Percentiles rank a stretch among this genome's conserved stretches.
These are phyloP conservation scores for Verticillium tricorpus DNA, from an alignment of 2,329 filamentous ascomycete species.

Conservation along the genomic window DNA sequence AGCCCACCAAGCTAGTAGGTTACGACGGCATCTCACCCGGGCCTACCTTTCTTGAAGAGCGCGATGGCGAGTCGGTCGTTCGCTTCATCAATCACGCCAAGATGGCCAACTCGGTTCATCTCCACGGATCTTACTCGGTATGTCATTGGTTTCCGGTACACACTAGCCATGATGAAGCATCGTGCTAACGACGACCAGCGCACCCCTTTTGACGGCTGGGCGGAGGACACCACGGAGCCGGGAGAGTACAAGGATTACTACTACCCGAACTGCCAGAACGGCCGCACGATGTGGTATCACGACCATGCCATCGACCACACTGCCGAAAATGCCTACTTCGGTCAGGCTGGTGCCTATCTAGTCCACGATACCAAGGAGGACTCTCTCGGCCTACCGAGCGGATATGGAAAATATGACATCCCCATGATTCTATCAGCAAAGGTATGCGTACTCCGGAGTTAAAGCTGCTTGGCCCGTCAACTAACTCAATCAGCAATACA, in stretches of 20 bases:
- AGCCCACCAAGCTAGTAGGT: slow-evolving; percentile 23
- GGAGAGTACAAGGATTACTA: slow-evolving; percentile 52
- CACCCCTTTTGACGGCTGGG: slow-evolving; percentile 43
- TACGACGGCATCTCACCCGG: slow-evolving; percentile 47
- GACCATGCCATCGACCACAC: slow-evolving; percentile 33
- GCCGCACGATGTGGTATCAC: slow-evolving; percentile 49
- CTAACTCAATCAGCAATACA: slow-evolving; percentile 30
- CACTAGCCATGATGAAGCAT: background rate
- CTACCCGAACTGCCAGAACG: slow-evolving; percentile 46
- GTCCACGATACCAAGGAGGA: slow-evolving; percentile 40
- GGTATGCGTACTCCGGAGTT: background rate
- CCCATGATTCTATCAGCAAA: slow-evolving; percentile 38
- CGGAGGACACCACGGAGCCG: slow-evolving; percentile 38
- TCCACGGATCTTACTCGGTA: slow-evolving; percentile 42
- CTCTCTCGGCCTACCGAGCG: slow-evolving; percentile 35
- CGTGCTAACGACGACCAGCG: slow-evolving; percentile 16
- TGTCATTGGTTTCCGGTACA: background rate
- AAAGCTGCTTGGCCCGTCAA: background rate
- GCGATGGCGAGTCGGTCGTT: slow-evolving; percentile 42
- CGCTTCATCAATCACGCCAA: slow-evolving; percentile 41
- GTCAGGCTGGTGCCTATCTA: slow-evolving; percentile 47
- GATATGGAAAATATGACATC: slow-evolving; percentile 37
- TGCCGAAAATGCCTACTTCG: slow-evolving; percentile 46
- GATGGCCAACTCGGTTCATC: slow-evolving; percentile 36
- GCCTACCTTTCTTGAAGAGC: slow-evolving; percentile 39